These are phyloP conservation scores for Saccharomycopsis fibuligera DNA, from an alignment of 805 yeast genomes.

Conservation along the genomic window DNA sequence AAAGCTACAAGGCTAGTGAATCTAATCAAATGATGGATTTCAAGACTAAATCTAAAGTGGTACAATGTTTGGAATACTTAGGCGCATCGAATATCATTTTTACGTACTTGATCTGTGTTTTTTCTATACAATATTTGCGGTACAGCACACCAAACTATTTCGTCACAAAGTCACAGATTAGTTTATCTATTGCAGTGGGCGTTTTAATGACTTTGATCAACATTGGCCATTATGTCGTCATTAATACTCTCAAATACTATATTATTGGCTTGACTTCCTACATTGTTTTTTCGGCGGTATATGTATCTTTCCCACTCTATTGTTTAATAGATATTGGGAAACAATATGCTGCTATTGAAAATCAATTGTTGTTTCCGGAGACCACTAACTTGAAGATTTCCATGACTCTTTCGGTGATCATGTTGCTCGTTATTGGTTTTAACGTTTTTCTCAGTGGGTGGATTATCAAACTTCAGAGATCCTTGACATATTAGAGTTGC, in stretches of 20 bases:
- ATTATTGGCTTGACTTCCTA: slow-evolving; percentile 5
- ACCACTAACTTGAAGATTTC: slow-evolving; percentile 11
- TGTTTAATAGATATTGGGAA: neutral
- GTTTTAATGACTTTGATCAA: slow-evolving; percentile 4
- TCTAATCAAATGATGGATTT: slow-evolving; percentile 8
- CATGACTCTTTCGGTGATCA: slow-evolving; percentile 9
- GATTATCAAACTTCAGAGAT: slow-evolving; percentile 5
- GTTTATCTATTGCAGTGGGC: neutral
- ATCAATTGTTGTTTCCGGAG: slow-evolving; percentile 7
- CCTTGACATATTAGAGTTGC: neutral
- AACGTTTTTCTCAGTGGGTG: neutral
- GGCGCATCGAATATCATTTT: slow-evolving; percentile 6
- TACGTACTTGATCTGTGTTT: slow-evolving; percentile 4
- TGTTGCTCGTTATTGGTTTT: neutral
- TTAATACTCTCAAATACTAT: neutral
- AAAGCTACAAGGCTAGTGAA: neutral
- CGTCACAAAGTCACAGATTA: neutral
- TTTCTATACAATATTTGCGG: slow-evolving; percentile 9
- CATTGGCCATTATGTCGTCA: neutral
- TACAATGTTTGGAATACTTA: neutral
- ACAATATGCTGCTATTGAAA: slow-evolving; percentile 8
- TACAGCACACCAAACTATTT: slow-evolving; percentile 4
- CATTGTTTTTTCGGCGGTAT: neutral
- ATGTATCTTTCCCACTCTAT: slow-evolving; percentile 2
- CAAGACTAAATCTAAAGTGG: neutral